Base-by-base conservation (phyloP, 2,329 filamentous ascomycete genomes). In the Pseudocercospora crystallina region DNA sequence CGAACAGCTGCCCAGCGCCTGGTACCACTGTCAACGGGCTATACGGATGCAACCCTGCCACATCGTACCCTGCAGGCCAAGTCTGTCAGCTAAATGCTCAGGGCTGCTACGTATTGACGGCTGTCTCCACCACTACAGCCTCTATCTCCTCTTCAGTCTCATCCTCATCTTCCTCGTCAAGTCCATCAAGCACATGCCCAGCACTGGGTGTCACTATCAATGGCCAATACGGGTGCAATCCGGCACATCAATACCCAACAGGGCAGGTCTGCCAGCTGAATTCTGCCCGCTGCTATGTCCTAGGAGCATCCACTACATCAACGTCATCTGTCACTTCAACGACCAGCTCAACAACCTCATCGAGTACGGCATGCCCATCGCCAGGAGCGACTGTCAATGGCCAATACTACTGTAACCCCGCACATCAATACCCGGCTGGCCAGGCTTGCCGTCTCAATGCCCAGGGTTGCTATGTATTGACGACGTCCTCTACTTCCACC, bases 391-490 rank as follows among this genome's bases (percentile, higher is more conserved):
- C 31, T 12, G 26, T 29, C 14, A 30, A 10, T 34, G 43, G 43
- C 43, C 43, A 30, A 36, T 45, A 45, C 33, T 20, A n/a, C 17
- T 45, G 43, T 12, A 45, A 45, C 26, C 43, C 43, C 12, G 43
- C 42, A 8, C 31, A 35, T 37, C 32, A 36, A 13, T 45, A 45
- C 33, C 42, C 42, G 8, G 32, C 33, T 12, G 32, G 42, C 1
- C 42, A 45, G 13, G 37, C 15, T 5, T 45, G 42, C 33, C 32
- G 20, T 26, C 20, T 26, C 20, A 26, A 26, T 26, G 20, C 20
- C 20, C 20, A 26, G 7, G 20, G 20, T 26, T 26, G 20, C 20
- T 26, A 26, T 26, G 20, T 26, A 26, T 7, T 26, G 20, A 26
- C 7, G 20, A 7, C 20, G 3, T 26, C 20, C 20, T 26, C 20